Percentiles rank a stretch among this genome's conserved stretches.
phyloP scores from a whole-genome alignment of 164 flowering plant species.

The Chimonanthus salicifolius region DNA sequence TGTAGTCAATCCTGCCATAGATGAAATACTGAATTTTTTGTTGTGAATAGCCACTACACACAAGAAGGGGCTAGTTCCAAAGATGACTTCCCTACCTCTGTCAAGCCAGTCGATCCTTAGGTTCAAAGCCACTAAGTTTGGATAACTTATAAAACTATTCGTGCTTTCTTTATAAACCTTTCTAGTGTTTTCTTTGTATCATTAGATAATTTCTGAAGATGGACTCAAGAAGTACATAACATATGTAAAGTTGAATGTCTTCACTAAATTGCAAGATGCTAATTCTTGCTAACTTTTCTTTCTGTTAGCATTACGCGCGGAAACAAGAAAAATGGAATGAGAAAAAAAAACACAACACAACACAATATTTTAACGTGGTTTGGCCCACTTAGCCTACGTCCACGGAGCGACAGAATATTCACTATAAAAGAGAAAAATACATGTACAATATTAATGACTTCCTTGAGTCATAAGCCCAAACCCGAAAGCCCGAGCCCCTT shows the following conservation, averaged over 20 bases:
- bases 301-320: too few species aligned
- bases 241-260: conserved; percentile 87
- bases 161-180: neutral
- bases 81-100: conserved; percentile 27
- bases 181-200: neutral
- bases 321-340: too few species aligned
- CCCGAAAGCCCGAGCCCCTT: too few species aligned
- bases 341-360: too few species aligned
- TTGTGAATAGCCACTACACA: conserved; percentile 93
- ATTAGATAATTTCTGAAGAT: conserved; percentile 85
- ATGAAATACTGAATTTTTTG: conserved; percentile 95
- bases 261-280: conserved; percentile 86
- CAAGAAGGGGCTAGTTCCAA: conserved; percentile 60
- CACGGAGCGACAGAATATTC: too few species aligned
- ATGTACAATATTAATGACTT: too few species aligned
- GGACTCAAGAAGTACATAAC: conserved; percentile 90
- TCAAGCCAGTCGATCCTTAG: conserved; percentile 63
- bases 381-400: too few species aligned
- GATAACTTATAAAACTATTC: neutral
- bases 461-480: too few species aligned
- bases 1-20: conserved; percentile 77
- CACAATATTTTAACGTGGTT: too few species aligned
- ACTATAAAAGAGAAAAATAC: too few species aligned
- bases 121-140: conserved; percentile 25
- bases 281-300: conserved; percentile 21